A percentile compares a stretch with the other conserved stretches of the same genome.
Evolutionary conservation across 148 eudicot species (phyloP).

Genomic region (Salicornia ramosissima): DNA sequence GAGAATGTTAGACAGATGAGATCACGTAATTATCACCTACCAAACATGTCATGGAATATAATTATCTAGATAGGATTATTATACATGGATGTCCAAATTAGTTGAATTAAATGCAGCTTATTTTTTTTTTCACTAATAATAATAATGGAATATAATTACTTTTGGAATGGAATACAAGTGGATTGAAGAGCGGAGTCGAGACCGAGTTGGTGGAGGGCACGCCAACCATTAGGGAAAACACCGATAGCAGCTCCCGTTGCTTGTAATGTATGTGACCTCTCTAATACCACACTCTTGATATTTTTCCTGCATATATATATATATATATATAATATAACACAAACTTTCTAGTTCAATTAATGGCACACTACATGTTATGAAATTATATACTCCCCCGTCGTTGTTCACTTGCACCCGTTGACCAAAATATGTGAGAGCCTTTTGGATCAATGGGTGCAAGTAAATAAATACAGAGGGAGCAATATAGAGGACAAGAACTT

Average conservation of each 20-base stretch:
- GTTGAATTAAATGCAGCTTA: background rate
- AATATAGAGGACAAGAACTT: too few relatives aligned
- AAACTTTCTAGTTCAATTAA: background rate
- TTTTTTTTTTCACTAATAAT: background rate
- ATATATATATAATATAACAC: too few relatives aligned
- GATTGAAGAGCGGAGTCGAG: constrained; percentile 35
- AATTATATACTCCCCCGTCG: too few relatives aligned
- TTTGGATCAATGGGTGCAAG: too few relatives aligned
- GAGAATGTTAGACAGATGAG: background rate
- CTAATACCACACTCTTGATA: constrained; percentile 40
- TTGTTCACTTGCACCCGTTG: too few relatives aligned
- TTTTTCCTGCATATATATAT: constrained; percentile 40
- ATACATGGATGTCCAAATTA: background rate
- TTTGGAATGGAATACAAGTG: constrained; percentile 24
- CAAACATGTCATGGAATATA: background rate
- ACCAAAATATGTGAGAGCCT: too few relatives aligned
- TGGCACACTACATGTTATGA: too few relatives aligned
- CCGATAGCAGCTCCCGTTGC: constrained; percentile 48
- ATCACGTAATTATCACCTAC: background rate
- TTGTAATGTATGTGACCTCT: constrained; percentile 39
- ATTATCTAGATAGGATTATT: background rate
- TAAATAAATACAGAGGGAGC: too few relatives aligned
- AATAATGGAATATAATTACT: constrained; percentile 18
- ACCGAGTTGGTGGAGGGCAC: constrained; percentile 53
- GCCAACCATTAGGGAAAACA: constrained; percentile 48